A percentile compares a stretch with the other conserved stretches of the same genome.
phyloP scores from a whole-genome alignment of 2,329 filamentous ascomycete genomes.

The Neoscytalidium dimidiatum region DNA sequence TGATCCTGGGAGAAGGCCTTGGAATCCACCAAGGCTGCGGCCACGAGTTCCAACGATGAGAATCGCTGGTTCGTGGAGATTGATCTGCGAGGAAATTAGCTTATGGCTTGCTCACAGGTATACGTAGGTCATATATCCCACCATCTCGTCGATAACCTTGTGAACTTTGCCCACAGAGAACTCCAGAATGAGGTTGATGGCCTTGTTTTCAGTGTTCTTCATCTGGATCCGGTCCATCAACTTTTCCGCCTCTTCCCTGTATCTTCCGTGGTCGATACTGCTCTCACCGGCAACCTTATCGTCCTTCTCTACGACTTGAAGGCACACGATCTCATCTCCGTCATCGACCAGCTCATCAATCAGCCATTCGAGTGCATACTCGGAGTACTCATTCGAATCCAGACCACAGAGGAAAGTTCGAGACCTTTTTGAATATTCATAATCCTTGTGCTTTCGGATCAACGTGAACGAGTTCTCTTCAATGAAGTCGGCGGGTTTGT shows the following conservation, averaged over 20 bases:
- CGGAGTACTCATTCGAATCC: slow-evolving; percentile 88
- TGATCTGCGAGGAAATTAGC: slow-evolving; percentile 62
- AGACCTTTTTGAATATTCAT: slow-evolving; percentile 76
- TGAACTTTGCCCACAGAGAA: slow-evolving; percentile 88
- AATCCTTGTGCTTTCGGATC: slow-evolving; percentile 83
- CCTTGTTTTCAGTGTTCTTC: slow-evolving; percentile 80
- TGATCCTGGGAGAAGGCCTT: slow-evolving; percentile 82
- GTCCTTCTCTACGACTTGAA: slow-evolving; percentile 84
- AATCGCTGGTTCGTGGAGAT: slow-evolving; percentile 88
- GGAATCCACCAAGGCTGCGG: slow-evolving; percentile 79
- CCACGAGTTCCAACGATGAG: slow-evolving; percentile 88
- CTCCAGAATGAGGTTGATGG: slow-evolving; percentile 83
- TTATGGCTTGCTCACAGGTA: slow-evolving; percentile 15
- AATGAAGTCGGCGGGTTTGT: slow-evolving; percentile 64
- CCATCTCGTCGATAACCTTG: slow-evolving; percentile 86
- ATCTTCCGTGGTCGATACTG: slow-evolving; percentile 66
- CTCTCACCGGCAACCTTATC: slow-evolving; percentile 65
- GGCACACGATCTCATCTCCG: slow-evolving; percentile 88
- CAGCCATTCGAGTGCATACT: slow-evolving; percentile 90
- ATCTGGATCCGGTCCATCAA: slow-evolving; percentile 75
- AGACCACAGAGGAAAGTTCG: slow-evolving; percentile 89
- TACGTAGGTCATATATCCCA: slow-evolving; percentile 52
- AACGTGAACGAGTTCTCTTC: slow-evolving; percentile 69
- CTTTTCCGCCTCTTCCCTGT: slow-evolving; percentile 73
- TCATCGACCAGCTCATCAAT: slow-evolving; percentile 91